Evolutionary conservation across 1,139 yeast species (phyloP), one percentile per base, ranked within the genome.

Genomic region (Blastobotrys proliferans): DNA sequence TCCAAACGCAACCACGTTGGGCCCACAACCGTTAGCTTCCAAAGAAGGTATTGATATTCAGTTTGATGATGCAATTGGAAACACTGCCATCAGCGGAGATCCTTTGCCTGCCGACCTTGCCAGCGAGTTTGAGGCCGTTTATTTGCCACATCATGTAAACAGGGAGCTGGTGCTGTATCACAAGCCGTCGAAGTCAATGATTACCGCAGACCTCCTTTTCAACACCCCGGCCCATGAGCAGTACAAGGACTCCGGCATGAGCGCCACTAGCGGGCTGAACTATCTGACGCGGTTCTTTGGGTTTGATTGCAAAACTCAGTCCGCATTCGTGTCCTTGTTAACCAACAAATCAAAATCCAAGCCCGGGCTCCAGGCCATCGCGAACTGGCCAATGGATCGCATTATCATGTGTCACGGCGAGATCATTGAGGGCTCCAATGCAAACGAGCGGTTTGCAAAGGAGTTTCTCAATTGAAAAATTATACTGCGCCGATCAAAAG

Each of bases 401-500:
- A 66, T 79, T 44, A 72, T 80, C 26, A 67, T 74, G 55, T 75
- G 81, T 50, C 86, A 80, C 54, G 86, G 85, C 6, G 74, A 73
- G 44, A 66, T 76, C 13, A 61, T 78, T 44, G 76, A 74, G 13
- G 56, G 57, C 3, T n/a, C n/a, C n/a, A 63, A 68, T 41, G 79
- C 72, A n/a, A 68, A 68, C 47, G 55, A 57, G 19, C 48, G 52
- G 27, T 58, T 57, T 33, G 43, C 41, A 22, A 27, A 28, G 22
- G 21, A 29, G 16, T 37, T 35, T 35, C 13, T 29, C 18, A n/a
- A n/a, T n/a, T n/a, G n/a, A n/a, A n/a, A n/a, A n/a, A n/a, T n/a
- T n/a, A n/a, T n/a, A n/a, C n/a, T n/a, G n/a, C n/a, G n/a, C n/a
- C n/a, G n/a, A n/a, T n/a, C n/a, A n/a, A n/a, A n/a, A n/a, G n/a